These are phyloP conservation scores for Cladophialophora bantiana DNA, from an alignment of 2,329 filamentous ascomycete genomes.

Conservation along the genomic window DNA sequence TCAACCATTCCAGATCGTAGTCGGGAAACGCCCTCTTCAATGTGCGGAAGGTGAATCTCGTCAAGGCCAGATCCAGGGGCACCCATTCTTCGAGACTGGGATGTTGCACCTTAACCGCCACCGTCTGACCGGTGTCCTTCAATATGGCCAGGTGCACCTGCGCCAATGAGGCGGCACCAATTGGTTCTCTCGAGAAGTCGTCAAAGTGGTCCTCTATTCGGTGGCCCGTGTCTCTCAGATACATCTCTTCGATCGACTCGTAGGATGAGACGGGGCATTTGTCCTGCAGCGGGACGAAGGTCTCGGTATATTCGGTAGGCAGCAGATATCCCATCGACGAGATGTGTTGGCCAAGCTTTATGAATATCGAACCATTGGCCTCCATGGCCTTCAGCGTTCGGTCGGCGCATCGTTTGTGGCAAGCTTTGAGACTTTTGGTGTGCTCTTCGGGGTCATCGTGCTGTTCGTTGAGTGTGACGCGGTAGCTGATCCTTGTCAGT, in stretches of 20 bases:
- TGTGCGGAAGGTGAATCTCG: conserved; percentile 85
- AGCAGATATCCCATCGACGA: conserved; percentile 96
- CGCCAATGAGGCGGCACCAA: conserved; percentile 90
- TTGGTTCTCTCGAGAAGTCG: conserved; percentile 78
- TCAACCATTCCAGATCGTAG: conserved; percentile 96
- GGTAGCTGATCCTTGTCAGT: conserved; percentile 69
- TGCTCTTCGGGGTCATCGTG: conserved; percentile 69
- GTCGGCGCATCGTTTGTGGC: conserved; percentile 90
- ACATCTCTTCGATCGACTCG: conserved; percentile 86
- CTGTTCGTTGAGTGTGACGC: conserved; percentile 77
- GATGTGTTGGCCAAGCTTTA: conserved; percentile 95
- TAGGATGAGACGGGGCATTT: conserved; percentile 91
- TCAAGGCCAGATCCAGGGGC: conserved; percentile 83
- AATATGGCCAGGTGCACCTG: conserved; percentile 91
- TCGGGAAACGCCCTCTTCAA: conserved; percentile 95
- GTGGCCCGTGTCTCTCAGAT: conserved; percentile 79
- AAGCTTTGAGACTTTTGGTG: conserved; percentile 74
- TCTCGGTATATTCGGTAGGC: conserved; percentile 89
- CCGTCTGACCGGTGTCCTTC: conserved; percentile 80
- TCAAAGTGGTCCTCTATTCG: conserved; percentile 83
- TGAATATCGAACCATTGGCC: conserved; percentile 97
- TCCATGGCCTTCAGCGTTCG: conserved; percentile 86
- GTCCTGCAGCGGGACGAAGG: conserved; percentile 95
- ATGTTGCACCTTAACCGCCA: conserved; percentile 97
- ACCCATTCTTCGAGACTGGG: conserved; percentile 89